Conservation (phyloP, 345 rosid genomes). For the Passiflora organensis region DNA sequence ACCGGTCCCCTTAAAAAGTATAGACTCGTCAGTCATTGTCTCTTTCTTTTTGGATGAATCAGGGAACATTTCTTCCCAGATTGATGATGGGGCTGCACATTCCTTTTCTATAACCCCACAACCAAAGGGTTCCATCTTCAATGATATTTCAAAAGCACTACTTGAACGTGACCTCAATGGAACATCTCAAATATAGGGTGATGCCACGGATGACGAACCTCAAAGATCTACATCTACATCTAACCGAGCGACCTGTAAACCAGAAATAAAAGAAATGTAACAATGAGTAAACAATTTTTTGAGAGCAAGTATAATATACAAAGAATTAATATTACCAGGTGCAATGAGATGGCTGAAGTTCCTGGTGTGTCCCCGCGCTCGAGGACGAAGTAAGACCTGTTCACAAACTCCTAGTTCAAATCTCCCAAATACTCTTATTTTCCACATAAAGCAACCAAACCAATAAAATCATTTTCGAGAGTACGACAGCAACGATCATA, state of each 20-base stretch:
- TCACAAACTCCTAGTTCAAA: conserved; percentile 13
- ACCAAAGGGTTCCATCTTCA: no score
- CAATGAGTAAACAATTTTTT: neutral
- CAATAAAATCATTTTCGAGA: neutral
- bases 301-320: neutral
- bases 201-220: conserved; percentile 26
- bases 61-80: no score
- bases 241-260: conserved; percentile 40
- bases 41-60: no score
- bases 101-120: no score
- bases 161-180: neutral
- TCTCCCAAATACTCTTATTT: no score
- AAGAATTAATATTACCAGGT: conserved; percentile 37
- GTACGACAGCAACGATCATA: neutral
- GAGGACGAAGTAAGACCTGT: conserved; percentile 39
- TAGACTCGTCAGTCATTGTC: no score
- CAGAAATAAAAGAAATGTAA: neutral
- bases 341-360: conserved; percentile 41
- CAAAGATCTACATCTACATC: no score
- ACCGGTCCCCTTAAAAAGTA: no score
- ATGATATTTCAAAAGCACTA: neutral
- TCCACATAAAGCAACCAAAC: no score
- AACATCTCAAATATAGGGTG: neutral
- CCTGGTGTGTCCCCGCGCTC: conserved; percentile 34
- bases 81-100: no score